A percentile compares a stretch with the other conserved stretches of the same genome.
Conservation (phyloP, 176 grass and related monocot species). For the Oryza meridionalis region DNA sequence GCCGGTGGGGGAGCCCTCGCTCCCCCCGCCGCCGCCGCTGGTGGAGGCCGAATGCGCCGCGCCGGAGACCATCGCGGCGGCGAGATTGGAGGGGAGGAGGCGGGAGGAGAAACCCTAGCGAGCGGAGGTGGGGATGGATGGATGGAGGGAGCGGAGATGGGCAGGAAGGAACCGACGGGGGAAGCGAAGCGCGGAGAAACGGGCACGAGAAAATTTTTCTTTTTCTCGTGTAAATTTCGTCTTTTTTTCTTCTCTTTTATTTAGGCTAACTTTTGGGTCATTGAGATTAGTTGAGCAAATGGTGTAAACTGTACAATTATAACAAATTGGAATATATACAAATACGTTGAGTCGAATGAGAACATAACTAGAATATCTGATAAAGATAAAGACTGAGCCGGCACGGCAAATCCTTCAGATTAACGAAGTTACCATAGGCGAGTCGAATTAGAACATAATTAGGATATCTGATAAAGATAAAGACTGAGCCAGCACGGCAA, state of each 20-base stretch:
- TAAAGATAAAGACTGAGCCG: too few relatives aligned
- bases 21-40: constrained; percentile 45
- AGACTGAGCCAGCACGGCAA: too few relatives aligned
- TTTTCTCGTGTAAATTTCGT: background rate
- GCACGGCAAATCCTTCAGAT: too few relatives aligned
- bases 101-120: constrained; percentile 54
- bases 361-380: too few relatives aligned
- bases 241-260: background rate
- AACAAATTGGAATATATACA: too few relatives aligned
- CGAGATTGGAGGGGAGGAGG: constrained; percentile 24
- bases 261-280: background rate
- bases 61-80: constrained; percentile 43
- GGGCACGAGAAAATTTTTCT: constrained; percentile 34
- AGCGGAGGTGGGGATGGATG: constrained; percentile 37
- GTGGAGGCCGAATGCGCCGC: constrained; percentile 65
- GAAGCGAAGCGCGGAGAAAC: constrained; percentile 43
- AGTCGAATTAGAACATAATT: too few relatives aligned
- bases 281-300: background rate
- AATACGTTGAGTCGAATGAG: too few relatives aligned
- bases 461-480: too few relatives aligned
- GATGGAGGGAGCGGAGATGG: background rate
- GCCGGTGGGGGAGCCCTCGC: constrained; percentile 68
- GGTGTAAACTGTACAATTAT: too few relatives aligned
- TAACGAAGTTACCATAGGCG: too few relatives aligned
- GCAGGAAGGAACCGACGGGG: constrained; percentile 30